Conservation (phyloP, 116 monocot species). For the Dioscorea cayenensis region DNA sequence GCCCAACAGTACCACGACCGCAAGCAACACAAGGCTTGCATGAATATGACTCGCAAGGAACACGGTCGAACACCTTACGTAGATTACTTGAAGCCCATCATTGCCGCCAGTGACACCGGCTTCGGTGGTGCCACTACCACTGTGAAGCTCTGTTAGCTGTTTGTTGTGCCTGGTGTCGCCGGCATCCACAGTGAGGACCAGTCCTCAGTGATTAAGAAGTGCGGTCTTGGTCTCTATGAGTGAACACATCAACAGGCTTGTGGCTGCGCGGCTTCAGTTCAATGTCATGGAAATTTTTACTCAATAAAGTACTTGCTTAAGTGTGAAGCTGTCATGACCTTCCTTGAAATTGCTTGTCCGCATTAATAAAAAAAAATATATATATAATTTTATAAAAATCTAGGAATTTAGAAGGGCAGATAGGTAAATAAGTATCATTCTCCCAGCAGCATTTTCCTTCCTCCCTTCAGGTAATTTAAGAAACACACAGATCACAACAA, state of each 20-base stretch:
- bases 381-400: too few relatives aligned
- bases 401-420: too few relatives aligned
- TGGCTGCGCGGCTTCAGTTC: slow-evolving; percentile 78
- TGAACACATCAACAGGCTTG: slow-evolving; percentile 82
- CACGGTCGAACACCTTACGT: slow-evolving; percentile 54
- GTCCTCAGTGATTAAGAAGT: slow-evolving; percentile 83
- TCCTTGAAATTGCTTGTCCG: too few relatives aligned
- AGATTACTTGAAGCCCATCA: slow-evolving; percentile 81
- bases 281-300: slow-evolving; percentile 47
- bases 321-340: too few relatives aligned
- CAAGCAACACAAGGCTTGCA: slow-evolving; percentile 71
- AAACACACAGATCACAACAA: too few relatives aligned
- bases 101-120: slow-evolving; percentile 84
- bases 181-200: slow-evolving; percentile 93
- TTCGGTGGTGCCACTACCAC: slow-evolving; percentile 85
- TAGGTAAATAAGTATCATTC: too few relatives aligned
- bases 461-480: too few relatives aligned
- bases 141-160: slow-evolving; percentile 84
- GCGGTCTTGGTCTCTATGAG: slow-evolving; percentile 63
- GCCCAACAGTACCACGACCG: slow-evolving; percentile 89
- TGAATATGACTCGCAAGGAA: slow-evolving; percentile 59
- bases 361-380: too few relatives aligned
- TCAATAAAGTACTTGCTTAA: too few relatives aligned
- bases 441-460: too few relatives aligned
- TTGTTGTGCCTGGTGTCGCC: slow-evolving; percentile 85